phyloP scores from a whole-genome alignment of 169 alveolate species.

The Eimeria mitis region DNA sequence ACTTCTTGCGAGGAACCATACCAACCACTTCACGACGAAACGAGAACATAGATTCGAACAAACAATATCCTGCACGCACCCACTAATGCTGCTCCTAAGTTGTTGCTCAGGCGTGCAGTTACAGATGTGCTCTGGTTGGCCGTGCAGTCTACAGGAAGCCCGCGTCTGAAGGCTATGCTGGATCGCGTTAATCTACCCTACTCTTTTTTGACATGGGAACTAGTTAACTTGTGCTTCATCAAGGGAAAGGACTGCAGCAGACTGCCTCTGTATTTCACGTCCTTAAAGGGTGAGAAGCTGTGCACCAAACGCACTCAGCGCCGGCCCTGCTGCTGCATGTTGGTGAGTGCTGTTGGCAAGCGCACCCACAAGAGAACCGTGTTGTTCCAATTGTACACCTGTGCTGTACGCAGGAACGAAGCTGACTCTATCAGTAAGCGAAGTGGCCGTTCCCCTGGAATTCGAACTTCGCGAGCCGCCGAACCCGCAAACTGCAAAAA shows the following conservation, averaged over 20 bases:
- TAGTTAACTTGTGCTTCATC: slow-evolving; percentile 6
- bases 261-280: slow-evolving; percentile 52
- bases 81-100: neutral
- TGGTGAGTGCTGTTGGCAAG: neutral
- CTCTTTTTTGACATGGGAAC: slow-evolving; percentile 50
- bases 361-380: neutral
- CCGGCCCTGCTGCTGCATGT: neutral
- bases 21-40: neutral
- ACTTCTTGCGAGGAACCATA: neutral
- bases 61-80: neutral
- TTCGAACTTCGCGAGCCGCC: slow-evolving; percentile 49
- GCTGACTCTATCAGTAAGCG: slow-evolving; percentile 35
- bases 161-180: slow-evolving; percentile 54
- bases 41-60: neutral
- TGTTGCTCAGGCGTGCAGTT: neutral
- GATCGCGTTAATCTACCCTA: slow-evolving; percentile 45
- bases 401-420: neutral
- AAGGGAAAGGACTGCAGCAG: neutral
- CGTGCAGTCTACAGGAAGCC: slow-evolving; percentile 61
- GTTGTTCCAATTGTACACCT: neutral
- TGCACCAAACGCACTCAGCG: neutral
- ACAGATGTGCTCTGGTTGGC: neutral
- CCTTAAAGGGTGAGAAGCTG: neutral
- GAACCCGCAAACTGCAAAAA: neutral
- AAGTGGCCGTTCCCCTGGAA: slow-evolving; percentile 60